A percentile compares a stretch with the other conserved stretches of the same genome.
phyloP scores from a whole-genome alignment of 2,329 filamentous ascomycete genomes.

The Scolecobasidium constrictum region DNA sequence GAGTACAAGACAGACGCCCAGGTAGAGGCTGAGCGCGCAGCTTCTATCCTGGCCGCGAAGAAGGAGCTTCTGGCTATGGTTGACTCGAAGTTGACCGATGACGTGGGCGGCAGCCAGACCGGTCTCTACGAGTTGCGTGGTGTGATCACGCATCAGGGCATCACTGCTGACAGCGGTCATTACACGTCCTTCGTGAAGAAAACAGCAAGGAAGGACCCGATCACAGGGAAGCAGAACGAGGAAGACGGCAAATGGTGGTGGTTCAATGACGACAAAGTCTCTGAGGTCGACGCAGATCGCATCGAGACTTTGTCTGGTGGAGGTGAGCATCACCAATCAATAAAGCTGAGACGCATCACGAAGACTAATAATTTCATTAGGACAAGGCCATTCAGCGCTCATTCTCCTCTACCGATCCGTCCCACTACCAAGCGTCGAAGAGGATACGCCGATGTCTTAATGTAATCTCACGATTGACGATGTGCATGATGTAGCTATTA shows the following conservation, averaged over 20 bases:
- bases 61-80: slow-evolving; percentile 77
- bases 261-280: slow-evolving; percentile 98
- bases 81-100: slow-evolving; percentile 59
- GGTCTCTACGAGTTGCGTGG: slow-evolving; percentile 91
- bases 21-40: slow-evolving; percentile 74
- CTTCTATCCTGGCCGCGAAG: slow-evolving; percentile 66
- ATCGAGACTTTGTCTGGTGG: slow-evolving; percentile 84
- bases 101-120: slow-evolving; percentile 82
- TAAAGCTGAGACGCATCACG: not conserved
- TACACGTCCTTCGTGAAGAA: slow-evolving; percentile 99
- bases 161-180: slow-evolving; percentile 92
- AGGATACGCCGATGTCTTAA: slow-evolving; percentile 18
- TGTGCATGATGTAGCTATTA: not conserved
- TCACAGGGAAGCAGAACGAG: slow-evolving; percentile 64
- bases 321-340: slow-evolving; percentile 39
- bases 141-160: slow-evolving; percentile 92
- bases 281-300: slow-evolving; percentile 82
- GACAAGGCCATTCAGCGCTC: slow-evolving; percentile 70
- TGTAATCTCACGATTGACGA: too few relatives aligned
- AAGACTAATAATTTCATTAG: slow-evolving; percentile 19
- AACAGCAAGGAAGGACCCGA: slow-evolving; percentile 57
- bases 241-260: slow-evolving; percentile 99
- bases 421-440: slow-evolving; percentile 51
- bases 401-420: slow-evolving; percentile 72
- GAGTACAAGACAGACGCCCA: slow-evolving; percentile 90